Conservation (phyloP, 768 basidiomycete species). For the Tephrocybe rancida region DNA sequence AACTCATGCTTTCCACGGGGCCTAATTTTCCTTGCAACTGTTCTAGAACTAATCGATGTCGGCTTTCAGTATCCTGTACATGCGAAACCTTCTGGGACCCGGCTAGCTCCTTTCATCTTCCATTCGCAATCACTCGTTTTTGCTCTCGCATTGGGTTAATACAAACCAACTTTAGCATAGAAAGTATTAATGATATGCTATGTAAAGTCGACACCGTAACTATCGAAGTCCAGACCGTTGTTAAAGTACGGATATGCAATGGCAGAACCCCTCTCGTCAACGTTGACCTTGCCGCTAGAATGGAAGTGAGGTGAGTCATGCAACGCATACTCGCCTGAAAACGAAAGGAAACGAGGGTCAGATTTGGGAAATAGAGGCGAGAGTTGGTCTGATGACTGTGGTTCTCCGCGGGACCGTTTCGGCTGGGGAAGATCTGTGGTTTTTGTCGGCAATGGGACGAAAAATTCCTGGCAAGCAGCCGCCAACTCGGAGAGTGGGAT, state of each 20-base stretch:
- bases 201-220: conserved; percentile 1
- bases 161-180: background rate
- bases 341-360: conserved; percentile 13
- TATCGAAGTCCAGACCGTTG: conserved; percentile 3
- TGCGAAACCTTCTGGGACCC: background rate
- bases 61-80: background rate
- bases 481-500: conserved; percentile 44
- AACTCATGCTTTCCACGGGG: background rate
- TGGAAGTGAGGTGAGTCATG: background rate
- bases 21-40: background rate
- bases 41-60: background rate
- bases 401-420: background rate
- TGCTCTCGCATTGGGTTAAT: background rate
- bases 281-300: background rate
- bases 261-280: background rate
- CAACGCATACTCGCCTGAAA: background rate
- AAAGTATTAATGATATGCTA: conserved; percentile 9
- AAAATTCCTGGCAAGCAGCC: conserved; percentile 35
- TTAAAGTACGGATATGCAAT: background rate
- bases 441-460: background rate
- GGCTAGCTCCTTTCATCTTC: background rate
- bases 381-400: conserved; percentile 10
- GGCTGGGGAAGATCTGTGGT: background rate
- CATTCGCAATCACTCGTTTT: background rate
- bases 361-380: conserved; percentile 21